phyloP scores from a whole-genome alignment of 1,284 basidiomycete genomes.

The Pyrrhoderma lamaoense region DNA sequence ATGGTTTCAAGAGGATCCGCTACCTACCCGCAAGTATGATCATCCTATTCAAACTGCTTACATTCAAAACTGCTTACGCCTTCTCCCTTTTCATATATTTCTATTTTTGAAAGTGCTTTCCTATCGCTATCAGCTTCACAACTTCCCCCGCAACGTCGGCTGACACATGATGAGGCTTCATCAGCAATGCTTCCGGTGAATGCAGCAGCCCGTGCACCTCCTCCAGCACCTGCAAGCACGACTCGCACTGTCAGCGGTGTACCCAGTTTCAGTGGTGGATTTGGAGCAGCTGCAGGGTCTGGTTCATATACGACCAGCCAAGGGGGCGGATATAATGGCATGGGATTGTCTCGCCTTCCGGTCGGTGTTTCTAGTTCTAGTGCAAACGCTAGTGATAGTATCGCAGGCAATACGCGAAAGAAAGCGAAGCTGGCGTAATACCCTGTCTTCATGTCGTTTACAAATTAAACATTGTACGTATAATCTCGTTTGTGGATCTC shows the following conservation, averaged over 20 bases:
- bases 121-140: slow-evolving; percentile 46
- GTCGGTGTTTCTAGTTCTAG: slow-evolving; percentile 30
- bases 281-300: slow-evolving; percentile 25
- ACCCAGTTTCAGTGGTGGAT: slow-evolving; percentile 44
- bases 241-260: slow-evolving; percentile 30
- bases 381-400: slow-evolving; percentile 26
- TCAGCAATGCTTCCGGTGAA: slow-evolving; percentile 54
- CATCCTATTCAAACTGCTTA: not conserved
- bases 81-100: slow-evolving; percentile 3
- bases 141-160: slow-evolving; percentile 63
- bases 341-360: slow-evolving; percentile 13
- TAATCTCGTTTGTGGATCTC: too few species aligned
- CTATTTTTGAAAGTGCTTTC: slow-evolving; percentile 44
- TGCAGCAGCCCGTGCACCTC: slow-evolving; percentile 32
- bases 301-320: slow-evolving; percentile 4
- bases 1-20: slow-evolving; percentile 76
- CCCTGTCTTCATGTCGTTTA: not conserved
- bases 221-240: slow-evolving; percentile 39
- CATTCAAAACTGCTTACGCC: not conserved
- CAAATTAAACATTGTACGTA: too few species aligned
- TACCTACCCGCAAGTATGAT: slow-evolving; percentile 65
- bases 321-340: slow-evolving; percentile 11
- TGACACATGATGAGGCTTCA: slow-evolving; percentile 72
- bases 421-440: slow-evolving; percentile 37
- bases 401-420: slow-evolving; percentile 34